These are phyloP conservation scores for Diplodia intermedia DNA, from an alignment of 2,329 filamentous ascomycete species.

Conservation along the genomic window DNA sequence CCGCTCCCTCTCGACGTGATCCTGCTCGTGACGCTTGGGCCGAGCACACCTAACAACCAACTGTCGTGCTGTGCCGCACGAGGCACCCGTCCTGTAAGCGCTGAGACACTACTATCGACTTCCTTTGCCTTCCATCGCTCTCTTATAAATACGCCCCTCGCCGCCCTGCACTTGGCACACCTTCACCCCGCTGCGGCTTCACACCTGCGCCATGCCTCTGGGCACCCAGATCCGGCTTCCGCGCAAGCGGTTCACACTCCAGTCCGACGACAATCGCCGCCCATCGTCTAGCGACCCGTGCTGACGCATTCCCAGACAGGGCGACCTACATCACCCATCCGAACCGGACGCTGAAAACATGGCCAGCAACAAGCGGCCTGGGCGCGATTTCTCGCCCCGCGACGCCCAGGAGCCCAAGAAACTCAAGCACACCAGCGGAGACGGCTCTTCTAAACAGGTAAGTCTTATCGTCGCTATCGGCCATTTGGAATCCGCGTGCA, in stretches of 20 bases:
- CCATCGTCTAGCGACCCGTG: neutral
- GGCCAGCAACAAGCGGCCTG: slow-evolving; percentile 8
- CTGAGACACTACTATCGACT: neutral
- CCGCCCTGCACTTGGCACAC: neutral
- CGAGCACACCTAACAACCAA: neutral
- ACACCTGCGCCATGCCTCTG: neutral
- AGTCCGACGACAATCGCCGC: neutral
- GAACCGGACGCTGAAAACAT: neutral
- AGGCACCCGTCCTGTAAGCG: neutral
- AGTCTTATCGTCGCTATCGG: neutral
- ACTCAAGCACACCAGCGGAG: neutral
- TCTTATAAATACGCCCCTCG: neutral
- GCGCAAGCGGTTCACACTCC: neutral
- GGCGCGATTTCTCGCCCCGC: slow-evolving; percentile 6
- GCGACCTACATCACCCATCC: neutral
- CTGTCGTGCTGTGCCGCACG: neutral
- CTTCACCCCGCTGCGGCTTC: neutral
- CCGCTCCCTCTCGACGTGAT: neutral
- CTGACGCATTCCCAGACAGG: neutral
- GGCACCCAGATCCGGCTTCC: neutral
- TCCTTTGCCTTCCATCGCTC: neutral
- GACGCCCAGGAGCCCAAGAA: slow-evolving; percentile 2
- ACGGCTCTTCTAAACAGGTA: neutral
- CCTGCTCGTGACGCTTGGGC: neutral
- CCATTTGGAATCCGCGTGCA: too few relatives aligned